Conservation (phyloP, 495 filamentous ascomycete genomes). For the Penicillium parvum region DNA sequence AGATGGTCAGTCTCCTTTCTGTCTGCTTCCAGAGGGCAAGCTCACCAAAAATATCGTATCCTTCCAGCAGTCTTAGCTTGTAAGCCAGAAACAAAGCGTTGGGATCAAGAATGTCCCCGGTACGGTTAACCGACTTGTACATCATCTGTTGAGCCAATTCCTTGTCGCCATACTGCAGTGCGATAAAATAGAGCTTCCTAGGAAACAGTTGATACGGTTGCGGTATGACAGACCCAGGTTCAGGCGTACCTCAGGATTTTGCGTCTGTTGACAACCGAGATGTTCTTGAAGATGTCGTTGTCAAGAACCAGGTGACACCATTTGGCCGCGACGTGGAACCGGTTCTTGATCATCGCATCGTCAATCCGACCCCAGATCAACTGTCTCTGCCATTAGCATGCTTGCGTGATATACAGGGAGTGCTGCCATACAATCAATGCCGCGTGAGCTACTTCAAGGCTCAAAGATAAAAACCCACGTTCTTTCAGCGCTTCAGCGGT, state of each 20-base stretch:
- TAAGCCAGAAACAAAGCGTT: too few relatives aligned
- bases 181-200: constrained; percentile 47
- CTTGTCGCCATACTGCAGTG: too few relatives aligned
- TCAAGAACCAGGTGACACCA: constrained; percentile 69
- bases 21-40: too few relatives aligned
- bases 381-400: constrained; percentile 34
- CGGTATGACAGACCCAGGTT: neutral
- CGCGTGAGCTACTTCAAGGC: constrained; percentile 59
- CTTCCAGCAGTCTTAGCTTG: too few relatives aligned
- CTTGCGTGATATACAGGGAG: neutral
- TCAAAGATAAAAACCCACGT: constrained; percentile 33
- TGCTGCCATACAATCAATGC: constrained; percentile 56
- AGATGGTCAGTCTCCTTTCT: too few relatives aligned
- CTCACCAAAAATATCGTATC: too few relatives aligned
- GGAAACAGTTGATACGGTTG: constrained; percentile 44
- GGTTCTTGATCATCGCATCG: constrained; percentile 44
- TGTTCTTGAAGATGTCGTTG: constrained; percentile 58
- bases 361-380: constrained; percentile 76
- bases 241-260: constrained; percentile 50
- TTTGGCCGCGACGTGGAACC: constrained; percentile 51
- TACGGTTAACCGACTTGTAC: too few relatives aligned
- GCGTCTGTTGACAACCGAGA: constrained; percentile 56
- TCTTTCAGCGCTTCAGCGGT: constrained; percentile 36
- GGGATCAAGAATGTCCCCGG: too few relatives aligned
- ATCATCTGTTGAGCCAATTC: too few relatives aligned